A percentile compares a stretch with the other conserved stretches of the same genome.
Conservation (phyloP, 2,329 filamentous ascomycete species). For the Hypomyces perniciosus region DNA sequence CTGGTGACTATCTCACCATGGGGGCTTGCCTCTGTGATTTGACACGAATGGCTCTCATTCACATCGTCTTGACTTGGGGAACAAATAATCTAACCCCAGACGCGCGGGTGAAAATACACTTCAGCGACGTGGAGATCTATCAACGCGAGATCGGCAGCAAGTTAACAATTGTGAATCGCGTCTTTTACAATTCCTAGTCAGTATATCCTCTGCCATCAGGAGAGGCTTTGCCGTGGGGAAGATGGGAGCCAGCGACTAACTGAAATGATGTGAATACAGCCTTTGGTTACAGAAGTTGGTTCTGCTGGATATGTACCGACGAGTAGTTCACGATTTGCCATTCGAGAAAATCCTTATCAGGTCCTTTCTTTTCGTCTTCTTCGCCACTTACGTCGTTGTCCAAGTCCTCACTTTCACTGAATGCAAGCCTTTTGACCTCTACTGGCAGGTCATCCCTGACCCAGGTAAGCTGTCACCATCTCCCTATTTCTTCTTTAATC, state of each 20-base stretch:
- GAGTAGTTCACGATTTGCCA: conserved; percentile 18
- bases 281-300: conserved; percentile 26
- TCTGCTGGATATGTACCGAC: conserved; percentile 22
- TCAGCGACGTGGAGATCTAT: conserved; percentile 27
- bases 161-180: conserved; percentile 26
- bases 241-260: neutral
- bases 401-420: conserved; percentile 30
- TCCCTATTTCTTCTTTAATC: neutral
- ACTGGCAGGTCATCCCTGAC: conserved; percentile 48
- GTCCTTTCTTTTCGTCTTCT: conserved; percentile 23
- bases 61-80: conserved; percentile 31
- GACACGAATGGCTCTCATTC: conserved; percentile 22
- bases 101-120: conserved; percentile 18
- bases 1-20: conserved; percentile 27
- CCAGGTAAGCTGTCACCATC: conserved; percentile 22
- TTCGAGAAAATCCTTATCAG: conserved; percentile 21
- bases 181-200: conserved; percentile 30
- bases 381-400: conserved; percentile 25
- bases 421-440: conserved; percentile 43
- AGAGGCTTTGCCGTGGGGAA: too few relatives aligned
- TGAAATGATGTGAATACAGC: conserved; percentile 6
- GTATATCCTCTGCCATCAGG: conserved; percentile 12
- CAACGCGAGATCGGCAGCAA: conserved; percentile 30
- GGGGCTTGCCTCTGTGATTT: conserved; percentile 31
- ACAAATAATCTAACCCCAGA: conserved; percentile 27